Evolutionary conservation across 768 basidiomycete genomes (phyloP).

Genomic region (Lentinula guzmanii): DNA sequence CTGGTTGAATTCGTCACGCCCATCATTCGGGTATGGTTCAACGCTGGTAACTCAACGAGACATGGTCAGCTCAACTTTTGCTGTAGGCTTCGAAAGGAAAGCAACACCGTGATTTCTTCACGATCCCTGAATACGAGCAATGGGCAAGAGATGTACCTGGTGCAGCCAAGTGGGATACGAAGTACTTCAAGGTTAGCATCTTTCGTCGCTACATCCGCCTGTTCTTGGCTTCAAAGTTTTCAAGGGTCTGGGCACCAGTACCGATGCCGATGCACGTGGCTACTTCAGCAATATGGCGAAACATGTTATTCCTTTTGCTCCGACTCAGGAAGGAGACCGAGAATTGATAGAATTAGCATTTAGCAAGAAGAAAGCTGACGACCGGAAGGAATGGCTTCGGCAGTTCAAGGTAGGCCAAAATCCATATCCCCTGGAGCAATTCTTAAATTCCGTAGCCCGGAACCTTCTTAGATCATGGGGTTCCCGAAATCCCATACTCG

Average conservation of each 20-base stretch:
- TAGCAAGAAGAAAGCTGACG: constrained; percentile 99
- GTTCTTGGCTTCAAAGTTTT: not conserved
- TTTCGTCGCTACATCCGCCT: not conserved
- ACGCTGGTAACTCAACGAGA: not conserved
- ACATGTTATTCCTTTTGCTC: constrained; percentile 91
- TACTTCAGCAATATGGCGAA: constrained; percentile 92
- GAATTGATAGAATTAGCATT: constrained; percentile 95
- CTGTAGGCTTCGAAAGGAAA: constrained; percentile 71
- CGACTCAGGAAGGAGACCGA: constrained; percentile 75
- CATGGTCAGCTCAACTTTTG: not conserved
- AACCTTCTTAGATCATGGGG: constrained; percentile 86
- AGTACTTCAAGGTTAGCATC: constrained; percentile 88
- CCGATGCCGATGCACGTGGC: constrained; percentile 80
- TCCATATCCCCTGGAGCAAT: not conserved
- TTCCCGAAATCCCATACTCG: constrained; percentile 77
- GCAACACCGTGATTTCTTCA: constrained; percentile 84
- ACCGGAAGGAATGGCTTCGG: constrained; percentile 96
- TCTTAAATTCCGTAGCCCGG: constrained; percentile 57
- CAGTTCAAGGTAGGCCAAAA: constrained; percentile 64
- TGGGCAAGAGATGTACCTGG: constrained; percentile 81
- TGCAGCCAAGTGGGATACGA: constrained; percentile 79
- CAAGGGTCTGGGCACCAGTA: constrained; percentile 95
- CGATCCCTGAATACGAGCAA: constrained; percentile 92
- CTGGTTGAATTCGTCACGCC: constrained; percentile 98
- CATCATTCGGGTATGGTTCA: constrained; percentile 75